Evolutionary conservation across 306 rosid genomes (phyloP), one percentile per base, ranked within the genome.

Genomic region (Pyrus communis): DNA sequence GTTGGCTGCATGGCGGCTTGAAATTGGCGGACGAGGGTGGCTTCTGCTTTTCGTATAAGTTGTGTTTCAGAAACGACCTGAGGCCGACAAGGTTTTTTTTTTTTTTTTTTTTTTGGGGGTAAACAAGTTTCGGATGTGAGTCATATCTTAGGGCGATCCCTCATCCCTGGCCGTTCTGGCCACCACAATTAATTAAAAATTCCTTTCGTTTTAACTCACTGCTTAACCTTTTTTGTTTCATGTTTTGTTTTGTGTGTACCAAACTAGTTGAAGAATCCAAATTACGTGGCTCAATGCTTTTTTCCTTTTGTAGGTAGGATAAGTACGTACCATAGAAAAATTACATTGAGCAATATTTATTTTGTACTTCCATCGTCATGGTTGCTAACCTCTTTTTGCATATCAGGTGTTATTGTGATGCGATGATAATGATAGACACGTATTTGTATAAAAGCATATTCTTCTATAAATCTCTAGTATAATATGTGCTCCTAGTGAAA

Each of bases 31-130:
- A 19, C 5, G 5, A 7, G 71, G 8, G 23, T 59, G 69, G 75
- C 80, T 76, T 54, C 46, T 40, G 13, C 17, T 31, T 4, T 70
- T 28, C 74, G 9, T 35, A 1, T 33, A 17, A 14, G 27, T 10
- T 49, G 49, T 7, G 25, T 22, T 23, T 17, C 35, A 33, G 67
- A 73, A 73, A 73, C 74, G 71, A 78, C 86, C 82, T 75, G 86
- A 78, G 49, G 51, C 80, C 61, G 83, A 70, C 86, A 25, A 25
- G 27, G 27, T 25, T 25, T 1, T 25, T 1, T 25, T 25, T 25
- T 25, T 25, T 25, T 25, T 25, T 25, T 25, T 25, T 25, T 25
- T 25, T 25, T 25, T 23, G 1, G 25, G 27, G 27, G 27, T 25
- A 25, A 25, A 25, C 27, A 75, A 69, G 70, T 63, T 74, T 69